Evolutionary conservation across 805 yeast genomes (phyloP).

Genomic region (Saccharomycopsis microspora): DNA sequence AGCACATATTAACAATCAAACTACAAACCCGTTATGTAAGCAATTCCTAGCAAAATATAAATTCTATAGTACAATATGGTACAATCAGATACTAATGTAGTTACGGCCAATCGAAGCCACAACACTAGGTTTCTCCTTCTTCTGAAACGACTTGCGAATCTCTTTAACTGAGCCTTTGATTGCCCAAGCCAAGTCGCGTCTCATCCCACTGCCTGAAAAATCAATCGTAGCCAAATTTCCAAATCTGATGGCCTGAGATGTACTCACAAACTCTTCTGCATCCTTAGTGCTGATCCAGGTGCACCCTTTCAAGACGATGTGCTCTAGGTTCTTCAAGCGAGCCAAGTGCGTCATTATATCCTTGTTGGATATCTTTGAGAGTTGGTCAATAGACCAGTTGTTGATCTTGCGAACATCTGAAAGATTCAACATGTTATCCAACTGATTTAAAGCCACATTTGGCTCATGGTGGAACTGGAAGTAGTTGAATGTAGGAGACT

Average conservation of each 20-base stretch:
- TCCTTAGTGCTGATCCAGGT: conserved; percentile 14
- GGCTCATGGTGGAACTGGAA: background rate
- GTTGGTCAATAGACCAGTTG: conserved; percentile 9
- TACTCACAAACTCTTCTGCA: conserved; percentile 3
- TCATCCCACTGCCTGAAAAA: conserved; percentile 14
- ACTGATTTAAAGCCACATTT: conserved; percentile 1
- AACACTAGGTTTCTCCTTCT: background rate
- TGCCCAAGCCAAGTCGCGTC: conserved; percentile 15
- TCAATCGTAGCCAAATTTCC: conserved; percentile 5
- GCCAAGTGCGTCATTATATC: conserved; percentile 5
- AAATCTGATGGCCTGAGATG: conserved; percentile 1
- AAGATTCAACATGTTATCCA: conserved; percentile 5
- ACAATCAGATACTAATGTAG: conserved; percentile 1
- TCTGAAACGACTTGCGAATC: conserved; percentile 2
- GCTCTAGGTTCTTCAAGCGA: conserved; percentile 1
- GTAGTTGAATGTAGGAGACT: background rate
- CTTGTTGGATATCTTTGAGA: conserved; percentile 6
- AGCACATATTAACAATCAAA: too few species aligned
- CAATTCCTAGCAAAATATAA: too few species aligned
- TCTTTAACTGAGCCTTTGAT: conserved; percentile 12
- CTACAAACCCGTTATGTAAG: too few species aligned
- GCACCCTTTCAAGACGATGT: background rate
- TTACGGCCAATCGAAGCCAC: conserved; percentile 7
- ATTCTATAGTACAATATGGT: too few species aligned
- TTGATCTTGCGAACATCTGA: conserved; percentile 13